Percentiles rank a stretch among this genome's conserved stretches.
Conservation (phyloP, 495 filamentous ascomycete genomes). For the Penicillium arizonense region DNA sequence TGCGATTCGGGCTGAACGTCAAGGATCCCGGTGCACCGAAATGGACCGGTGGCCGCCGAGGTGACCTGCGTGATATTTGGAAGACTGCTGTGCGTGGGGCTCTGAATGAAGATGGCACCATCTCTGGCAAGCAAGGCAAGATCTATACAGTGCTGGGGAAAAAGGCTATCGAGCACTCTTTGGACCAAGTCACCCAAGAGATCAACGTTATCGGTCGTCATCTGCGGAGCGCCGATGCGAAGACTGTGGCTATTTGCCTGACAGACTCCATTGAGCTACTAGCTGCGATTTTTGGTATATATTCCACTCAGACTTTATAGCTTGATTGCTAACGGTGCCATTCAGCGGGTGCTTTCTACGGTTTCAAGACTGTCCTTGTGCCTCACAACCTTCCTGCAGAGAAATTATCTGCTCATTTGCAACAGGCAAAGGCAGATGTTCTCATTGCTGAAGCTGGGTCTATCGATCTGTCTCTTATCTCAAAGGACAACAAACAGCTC, state of each 20-base stretch:
- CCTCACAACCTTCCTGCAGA: slow-evolving; percentile 74
- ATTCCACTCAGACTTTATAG: not conserved
- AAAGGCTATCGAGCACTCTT: slow-evolving; percentile 64
- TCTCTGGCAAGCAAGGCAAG: slow-evolving; percentile 64
- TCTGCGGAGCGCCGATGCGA: slow-evolving; percentile 63
- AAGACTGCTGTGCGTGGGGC: slow-evolving; percentile 66
- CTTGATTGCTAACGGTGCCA: slow-evolving; percentile 7
- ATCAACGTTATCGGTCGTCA: slow-evolving; percentile 84
- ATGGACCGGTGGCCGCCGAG: slow-evolving; percentile 79
- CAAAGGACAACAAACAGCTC: slow-evolving; percentile 63
- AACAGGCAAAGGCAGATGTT: slow-evolving; percentile 68
- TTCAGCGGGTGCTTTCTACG: slow-evolving; percentile 76
- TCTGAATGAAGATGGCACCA: slow-evolving; percentile 55
- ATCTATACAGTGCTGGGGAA: slow-evolving; percentile 80
- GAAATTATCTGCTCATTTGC: slow-evolving; percentile 65
- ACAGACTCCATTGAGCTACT: slow-evolving; percentile 92
- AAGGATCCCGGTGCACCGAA: slow-evolving; percentile 78
- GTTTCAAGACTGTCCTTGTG: slow-evolving; percentile 73
- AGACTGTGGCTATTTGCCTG: slow-evolving; percentile 83
- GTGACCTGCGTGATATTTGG: slow-evolving; percentile 94
- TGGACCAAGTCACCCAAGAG: slow-evolving; percentile 73
- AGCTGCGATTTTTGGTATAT: slow-evolving; percentile 62
- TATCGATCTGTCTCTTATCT: slow-evolving; percentile 73
- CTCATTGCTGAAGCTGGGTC: slow-evolving; percentile 86
- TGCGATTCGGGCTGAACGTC: slow-evolving; percentile 79